Conservation (phyloP, 2,329 filamentous ascomycete genomes). For the Penicillium polonicum region DNA sequence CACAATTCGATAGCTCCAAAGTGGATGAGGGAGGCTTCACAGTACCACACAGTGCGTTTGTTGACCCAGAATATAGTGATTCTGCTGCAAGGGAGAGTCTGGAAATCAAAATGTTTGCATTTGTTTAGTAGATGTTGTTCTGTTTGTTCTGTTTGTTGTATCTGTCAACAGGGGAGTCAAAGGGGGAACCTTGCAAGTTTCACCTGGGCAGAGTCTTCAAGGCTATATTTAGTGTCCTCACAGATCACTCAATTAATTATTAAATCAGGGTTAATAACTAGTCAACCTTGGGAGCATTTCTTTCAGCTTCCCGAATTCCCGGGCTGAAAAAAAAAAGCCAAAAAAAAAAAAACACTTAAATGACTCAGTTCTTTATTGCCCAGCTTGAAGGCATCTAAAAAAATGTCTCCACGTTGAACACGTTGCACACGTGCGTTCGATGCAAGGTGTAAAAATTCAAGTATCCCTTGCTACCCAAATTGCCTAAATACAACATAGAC, state of each 20-base stretch:
- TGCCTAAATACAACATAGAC: neutral
- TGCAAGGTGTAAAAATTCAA: slow-evolving; percentile 3
- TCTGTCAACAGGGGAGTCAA: neutral
- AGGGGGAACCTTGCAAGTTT: neutral
- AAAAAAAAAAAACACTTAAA: neutral
- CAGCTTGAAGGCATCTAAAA: neutral
- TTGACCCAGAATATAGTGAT: slow-evolving; percentile 42
- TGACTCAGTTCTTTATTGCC: neutral
- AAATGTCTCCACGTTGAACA: slow-evolving; percentile 1
- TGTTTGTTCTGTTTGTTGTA: neutral
- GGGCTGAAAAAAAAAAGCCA: neutral
- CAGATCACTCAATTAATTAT: neutral
- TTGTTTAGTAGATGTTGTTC: slow-evolving; percentile 7
- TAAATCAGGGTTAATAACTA: neutral
- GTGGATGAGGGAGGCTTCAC: slow-evolving; percentile 11
- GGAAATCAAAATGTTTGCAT: slow-evolving; percentile 48
- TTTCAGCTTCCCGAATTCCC: neutral
- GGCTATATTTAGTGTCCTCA: slow-evolving; percentile 2
- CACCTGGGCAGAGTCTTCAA: neutral
- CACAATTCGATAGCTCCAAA: slow-evolving; percentile 21
- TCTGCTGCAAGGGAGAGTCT: slow-evolving; percentile 52
- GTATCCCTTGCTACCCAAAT: slow-evolving; percentile 2
- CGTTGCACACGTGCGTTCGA: slow-evolving; percentile 5
- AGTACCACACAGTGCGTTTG: slow-evolving; percentile 54
- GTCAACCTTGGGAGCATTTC: neutral